These are phyloP conservation scores for Didymella sp. DNA, from an alignment of 2,329 filamentous ascomycete species.

Conservation along the genomic window DNA sequence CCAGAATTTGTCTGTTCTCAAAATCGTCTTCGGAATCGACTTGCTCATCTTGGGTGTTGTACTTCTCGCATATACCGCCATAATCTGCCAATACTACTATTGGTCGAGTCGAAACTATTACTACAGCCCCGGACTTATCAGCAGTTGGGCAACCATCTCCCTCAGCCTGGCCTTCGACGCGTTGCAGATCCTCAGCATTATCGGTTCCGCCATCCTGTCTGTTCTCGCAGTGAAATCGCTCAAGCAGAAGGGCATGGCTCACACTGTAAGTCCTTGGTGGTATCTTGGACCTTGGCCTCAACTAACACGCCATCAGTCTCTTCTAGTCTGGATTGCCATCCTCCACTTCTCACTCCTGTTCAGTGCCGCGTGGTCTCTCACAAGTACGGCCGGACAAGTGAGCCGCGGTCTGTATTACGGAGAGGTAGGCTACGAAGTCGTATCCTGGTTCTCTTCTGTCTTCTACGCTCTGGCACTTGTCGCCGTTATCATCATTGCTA, in stretches of 20 bases:
- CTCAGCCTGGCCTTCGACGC: slow-evolving; percentile 5
- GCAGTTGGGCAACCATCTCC: neutral
- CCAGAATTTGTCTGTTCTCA: slow-evolving; percentile 18
- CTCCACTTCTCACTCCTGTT: neutral
- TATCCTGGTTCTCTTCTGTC: slow-evolving; percentile 3
- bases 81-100: slow-evolving; percentile 23
- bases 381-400: neutral
- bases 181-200: neutral
- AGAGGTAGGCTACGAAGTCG: neutral
- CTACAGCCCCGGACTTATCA: neutral
- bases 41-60: slow-evolving; percentile 32
- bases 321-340: slow-evolving; percentile 7
- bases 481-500: slow-evolving; percentile 12
- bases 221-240: slow-evolving; percentile 5
- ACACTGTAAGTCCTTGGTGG: neutral
- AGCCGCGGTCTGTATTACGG: neutral
- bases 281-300: neutral
- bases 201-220: slow-evolving; percentile 8
- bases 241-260: slow-evolving; percentile 2
- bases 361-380: neutral
- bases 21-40: slow-evolving; percentile 19
- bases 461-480: neutral
- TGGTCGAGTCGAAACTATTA: neutral
- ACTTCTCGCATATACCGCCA: slow-evolving; percentile 17
- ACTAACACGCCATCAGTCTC: slow-evolving; percentile 9